phyloP scores from a whole-genome alignment of 768 basidiomycete species.

The Russula foetens region DNA sequence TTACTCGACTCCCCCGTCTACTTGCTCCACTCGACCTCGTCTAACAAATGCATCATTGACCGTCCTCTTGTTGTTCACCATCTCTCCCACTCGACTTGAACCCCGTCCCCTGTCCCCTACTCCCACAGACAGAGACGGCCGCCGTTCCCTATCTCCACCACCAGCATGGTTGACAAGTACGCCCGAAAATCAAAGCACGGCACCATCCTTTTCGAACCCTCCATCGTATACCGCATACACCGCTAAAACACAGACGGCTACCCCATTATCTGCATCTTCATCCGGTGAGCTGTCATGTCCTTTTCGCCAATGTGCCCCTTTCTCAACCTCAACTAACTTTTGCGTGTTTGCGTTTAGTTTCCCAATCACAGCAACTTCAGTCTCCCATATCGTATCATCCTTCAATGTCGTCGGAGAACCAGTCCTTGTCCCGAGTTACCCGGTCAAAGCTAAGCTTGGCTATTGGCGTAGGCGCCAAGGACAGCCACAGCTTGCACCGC shows the following conservation, averaged over 20 bases:
- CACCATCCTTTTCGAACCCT: constrained; percentile 79
- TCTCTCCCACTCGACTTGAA: constrained; percentile 16
- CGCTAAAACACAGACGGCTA: constrained; percentile 29
- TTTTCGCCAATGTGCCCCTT: neutral
- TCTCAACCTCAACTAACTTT: neutral
- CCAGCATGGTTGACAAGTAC: constrained; percentile 78
- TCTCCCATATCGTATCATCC: constrained; percentile 19
- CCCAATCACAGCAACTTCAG: constrained; percentile 6
- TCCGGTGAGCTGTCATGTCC: constrained; percentile 6
- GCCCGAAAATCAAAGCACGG: constrained; percentile 77
- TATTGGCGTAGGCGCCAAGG: constrained; percentile 43
- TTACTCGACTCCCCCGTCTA: constrained; percentile 35
- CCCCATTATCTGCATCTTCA: constrained; percentile 9
- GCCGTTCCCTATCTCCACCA: constrained; percentile 24
- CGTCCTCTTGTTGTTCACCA: constrained; percentile 27
- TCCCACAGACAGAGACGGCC: constrained; percentile 22
- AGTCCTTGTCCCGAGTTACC: constrained; percentile 52
- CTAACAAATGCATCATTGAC: constrained; percentile 31
- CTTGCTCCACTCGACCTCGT: constrained; percentile 18
- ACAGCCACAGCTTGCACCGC: constrained; percentile 70
- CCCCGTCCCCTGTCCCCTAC: constrained; percentile 18
- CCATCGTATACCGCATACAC: constrained; percentile 85
- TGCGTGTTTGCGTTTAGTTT: neutral
- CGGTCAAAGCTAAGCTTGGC: constrained; percentile 51
- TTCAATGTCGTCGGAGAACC: constrained; percentile 40